Conservation (phyloP, 768 basidiomycete species). For the Paxillus involutus region DNA sequence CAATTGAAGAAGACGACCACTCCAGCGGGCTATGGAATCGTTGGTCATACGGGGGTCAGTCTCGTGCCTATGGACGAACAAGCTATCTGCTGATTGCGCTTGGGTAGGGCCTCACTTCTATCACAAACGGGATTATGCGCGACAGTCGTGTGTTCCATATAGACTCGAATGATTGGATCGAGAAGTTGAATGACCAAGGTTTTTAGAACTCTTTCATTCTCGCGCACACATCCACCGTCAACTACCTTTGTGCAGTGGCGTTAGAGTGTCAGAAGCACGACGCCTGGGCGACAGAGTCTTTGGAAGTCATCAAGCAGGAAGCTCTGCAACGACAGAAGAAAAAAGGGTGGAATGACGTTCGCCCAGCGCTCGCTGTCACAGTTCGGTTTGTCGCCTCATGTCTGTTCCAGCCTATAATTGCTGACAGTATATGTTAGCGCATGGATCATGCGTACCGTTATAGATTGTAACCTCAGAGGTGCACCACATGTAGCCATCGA, state of each 20-base stretch:
- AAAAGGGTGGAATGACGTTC: slow-evolving; percentile 28
- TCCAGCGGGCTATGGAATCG: not conserved
- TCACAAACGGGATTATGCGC: no score
- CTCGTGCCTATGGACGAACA: no score
- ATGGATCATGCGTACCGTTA: slow-evolving; percentile 19
- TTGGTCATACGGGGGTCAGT: no score
- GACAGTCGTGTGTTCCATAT: no score
- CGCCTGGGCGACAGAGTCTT: slow-evolving; percentile 16
- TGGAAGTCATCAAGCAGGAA: slow-evolving; percentile 18
- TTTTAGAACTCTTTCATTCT: no score
- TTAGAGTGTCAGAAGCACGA: slow-evolving; percentile 15
- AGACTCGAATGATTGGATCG: no score
- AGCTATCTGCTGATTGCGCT: no score
- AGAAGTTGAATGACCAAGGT: no score
- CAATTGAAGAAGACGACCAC: not conserved
- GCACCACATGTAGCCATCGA: no score
- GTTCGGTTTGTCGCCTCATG: slow-evolving; percentile 30
- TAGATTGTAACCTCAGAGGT: not conserved
- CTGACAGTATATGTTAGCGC: slow-evolving; percentile 5
- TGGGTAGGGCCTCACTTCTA: no score
- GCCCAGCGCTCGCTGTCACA: slow-evolving; percentile 37
- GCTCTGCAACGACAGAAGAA: slow-evolving; percentile 18
- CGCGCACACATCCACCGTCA: not conserved
- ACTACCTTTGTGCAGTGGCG: slow-evolving; percentile 11
- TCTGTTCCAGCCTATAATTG: not conserved